These are phyloP conservation scores for Piromyces finnis DNA, from an alignment of 192 early-diverging fungal species.

Conservation along the genomic window DNA sequence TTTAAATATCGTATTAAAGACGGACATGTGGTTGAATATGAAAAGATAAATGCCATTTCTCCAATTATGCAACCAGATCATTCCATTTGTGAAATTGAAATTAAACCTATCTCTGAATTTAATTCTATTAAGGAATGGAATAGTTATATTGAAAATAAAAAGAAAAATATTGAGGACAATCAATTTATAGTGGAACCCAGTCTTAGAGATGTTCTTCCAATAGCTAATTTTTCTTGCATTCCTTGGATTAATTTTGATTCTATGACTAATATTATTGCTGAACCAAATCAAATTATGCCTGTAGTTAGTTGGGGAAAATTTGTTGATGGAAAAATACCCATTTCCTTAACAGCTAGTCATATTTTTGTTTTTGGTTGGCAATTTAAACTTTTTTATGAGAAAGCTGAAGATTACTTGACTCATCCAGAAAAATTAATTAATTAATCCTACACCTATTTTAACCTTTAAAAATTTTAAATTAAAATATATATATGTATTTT, in stretches of 20 bases:
- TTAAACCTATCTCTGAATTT: neutral
- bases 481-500: too few species aligned
- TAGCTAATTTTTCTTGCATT: neutral
- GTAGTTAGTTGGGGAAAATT: neutral
- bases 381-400: neutral
- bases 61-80: neutral
- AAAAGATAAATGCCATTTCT: neutral
- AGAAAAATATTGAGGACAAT: neutral
- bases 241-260: neutral
- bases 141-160: neutral
- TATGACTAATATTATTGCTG: neutral
- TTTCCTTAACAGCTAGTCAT: neutral
- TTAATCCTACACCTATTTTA: too few species aligned
- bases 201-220: neutral
- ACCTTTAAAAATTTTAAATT: too few species aligned
- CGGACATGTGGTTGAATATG: neutral
- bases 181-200: neutral
- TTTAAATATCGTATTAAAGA: neutral
- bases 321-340: neutral
- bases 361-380: neutral
- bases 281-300: neutral
- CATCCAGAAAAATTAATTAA: neutral
- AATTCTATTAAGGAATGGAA: neutral
- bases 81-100: neutral
- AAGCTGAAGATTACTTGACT: neutral